phyloP scores from a whole-genome alignment of 345 rosid genomes.

The Eutrema yunnanense region DNA sequence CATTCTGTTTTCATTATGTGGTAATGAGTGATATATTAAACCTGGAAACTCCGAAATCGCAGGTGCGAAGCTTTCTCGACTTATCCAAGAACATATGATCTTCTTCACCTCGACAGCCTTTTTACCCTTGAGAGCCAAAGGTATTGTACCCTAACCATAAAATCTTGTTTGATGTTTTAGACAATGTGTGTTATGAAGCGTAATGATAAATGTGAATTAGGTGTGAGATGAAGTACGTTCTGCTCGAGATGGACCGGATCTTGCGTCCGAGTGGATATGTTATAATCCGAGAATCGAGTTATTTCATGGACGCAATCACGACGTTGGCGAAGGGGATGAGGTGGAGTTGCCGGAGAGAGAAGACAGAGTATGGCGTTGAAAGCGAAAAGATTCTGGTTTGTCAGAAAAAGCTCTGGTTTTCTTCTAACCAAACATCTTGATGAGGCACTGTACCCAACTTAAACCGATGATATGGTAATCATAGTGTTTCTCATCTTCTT shows the following conservation, averaged over 20 bases:
- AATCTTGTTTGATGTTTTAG: no score
- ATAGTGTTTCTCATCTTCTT: not conserved
- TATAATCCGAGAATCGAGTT: slow-evolving; percentile 72
- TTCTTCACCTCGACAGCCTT: slow-evolving; percentile 91
- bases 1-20: not conserved
- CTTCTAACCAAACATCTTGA: slow-evolving; percentile 34
- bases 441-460: not conserved
- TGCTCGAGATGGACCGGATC: slow-evolving; percentile 89
- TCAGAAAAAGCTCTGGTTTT: slow-evolving; percentile 87
- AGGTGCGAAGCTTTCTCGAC: slow-evolving; percentile 99
- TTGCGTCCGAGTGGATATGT: slow-evolving; percentile 75
- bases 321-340: slow-evolving; percentile 69
- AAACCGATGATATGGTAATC: slow-evolving; percentile 1
- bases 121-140: slow-evolving; percentile 89
- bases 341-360: slow-evolving; percentile 76
- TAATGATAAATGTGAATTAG: slow-evolving; percentile 32
- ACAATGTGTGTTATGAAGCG: not conserved
- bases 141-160: slow-evolving; percentile 21
- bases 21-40: slow-evolving; percentile 6
- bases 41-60: not conserved
- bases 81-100: slow-evolving; percentile 95
- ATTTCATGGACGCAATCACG: slow-evolving; percentile 63
- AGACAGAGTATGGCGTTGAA: slow-evolving; percentile 52
- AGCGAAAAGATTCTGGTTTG: slow-evolving; percentile 84
- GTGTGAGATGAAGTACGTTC: slow-evolving; percentile 78